These are phyloP conservation scores for Russula olivacea DNA, from an alignment of 768 basidiomycete genomes.

Conservation along the genomic window DNA sequence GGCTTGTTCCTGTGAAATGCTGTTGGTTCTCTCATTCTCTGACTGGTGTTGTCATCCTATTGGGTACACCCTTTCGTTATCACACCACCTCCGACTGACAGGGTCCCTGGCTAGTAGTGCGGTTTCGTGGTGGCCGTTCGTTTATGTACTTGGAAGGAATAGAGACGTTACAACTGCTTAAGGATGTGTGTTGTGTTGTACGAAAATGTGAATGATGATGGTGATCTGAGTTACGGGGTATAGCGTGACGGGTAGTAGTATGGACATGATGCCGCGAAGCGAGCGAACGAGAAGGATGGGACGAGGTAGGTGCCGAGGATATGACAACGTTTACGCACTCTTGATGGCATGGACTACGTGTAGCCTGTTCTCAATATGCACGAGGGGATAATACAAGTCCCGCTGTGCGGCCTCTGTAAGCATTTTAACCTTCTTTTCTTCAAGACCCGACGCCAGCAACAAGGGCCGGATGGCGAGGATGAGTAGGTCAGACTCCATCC, in stretches of 20 bases:
- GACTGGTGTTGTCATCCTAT: conserved; percentile 30
- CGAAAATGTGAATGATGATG: conserved; percentile 25
- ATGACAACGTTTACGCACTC: conserved; percentile 25
- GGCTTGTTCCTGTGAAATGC: conserved; percentile 22
- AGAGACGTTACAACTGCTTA: conserved; percentile 54
- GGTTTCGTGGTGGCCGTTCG: conserved; percentile 50
- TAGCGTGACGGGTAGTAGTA: conserved; percentile 16
- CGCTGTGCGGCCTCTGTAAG: conserved; percentile 58
- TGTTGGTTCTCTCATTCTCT: conserved; percentile 34
- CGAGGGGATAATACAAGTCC: conserved; percentile 57
- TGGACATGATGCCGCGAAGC: conserved; percentile 16
- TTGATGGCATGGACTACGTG: conserved; percentile 54
- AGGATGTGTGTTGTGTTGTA: conserved; percentile 25
- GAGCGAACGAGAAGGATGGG: conserved; percentile 12
- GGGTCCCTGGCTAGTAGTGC: conserved; percentile 31
- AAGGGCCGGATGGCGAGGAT: conserved; percentile 58
- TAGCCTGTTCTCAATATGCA: conserved; percentile 45
- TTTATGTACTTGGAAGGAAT: conserved; percentile 53
- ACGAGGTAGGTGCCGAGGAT: conserved; percentile 1
- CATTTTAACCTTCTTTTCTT: conserved; percentile 47
- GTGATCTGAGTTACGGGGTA: conserved; percentile 25
- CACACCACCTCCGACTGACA: conserved; percentile 32
- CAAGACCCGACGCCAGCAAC: conserved; percentile 47
- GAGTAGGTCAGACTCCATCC: conserved; percentile 66
- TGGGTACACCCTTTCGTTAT: conserved; percentile 22